phyloP scores from a whole-genome alignment of 768 basidiomycete genomes.

The Collybia nuda region DNA sequence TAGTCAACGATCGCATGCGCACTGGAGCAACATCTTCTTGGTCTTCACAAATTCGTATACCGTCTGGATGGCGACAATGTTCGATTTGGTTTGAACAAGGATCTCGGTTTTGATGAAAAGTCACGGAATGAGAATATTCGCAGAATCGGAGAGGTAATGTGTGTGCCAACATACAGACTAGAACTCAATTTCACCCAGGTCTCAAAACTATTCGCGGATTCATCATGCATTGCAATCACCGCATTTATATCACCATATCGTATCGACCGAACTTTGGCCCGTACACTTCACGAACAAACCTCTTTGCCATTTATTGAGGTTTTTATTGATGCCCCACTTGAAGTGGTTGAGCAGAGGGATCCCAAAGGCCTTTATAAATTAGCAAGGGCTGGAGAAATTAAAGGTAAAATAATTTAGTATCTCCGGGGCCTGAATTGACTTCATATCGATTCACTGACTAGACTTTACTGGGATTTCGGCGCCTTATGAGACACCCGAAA shows the following conservation, averaged over 20 bases:
- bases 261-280: constrained; percentile 79
- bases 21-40: constrained; percentile 91
- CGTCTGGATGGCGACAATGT: constrained; percentile 96
- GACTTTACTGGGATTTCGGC: constrained; percentile 99
- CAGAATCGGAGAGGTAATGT: constrained; percentile 85
- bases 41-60: constrained; percentile 82
- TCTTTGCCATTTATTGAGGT: constrained; percentile 89
- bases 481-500: constrained; percentile 87
- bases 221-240: constrained; percentile 83
- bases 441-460: constrained; percentile 27
- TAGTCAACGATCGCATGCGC: constrained; percentile 98
- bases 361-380: constrained; percentile 98
- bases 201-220: constrained; percentile 89
- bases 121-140: constrained; percentile 96
- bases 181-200: constrained; percentile 52
- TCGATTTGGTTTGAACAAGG: constrained; percentile 95
- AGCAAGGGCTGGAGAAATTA: constrained; percentile 92
- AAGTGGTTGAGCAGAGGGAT: constrained; percentile 87
- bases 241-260: constrained; percentile 99
- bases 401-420: constrained; percentile 53
- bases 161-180: background rate
- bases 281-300: constrained; percentile 75
- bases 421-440: background rate
- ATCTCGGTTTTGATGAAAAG: constrained; percentile 90
- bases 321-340: constrained; percentile 89